These are phyloP conservation scores for Aspergillus costaricaensis DNA, from an alignment of 2,329 filamentous ascomycete species.

Conservation along the genomic window DNA sequence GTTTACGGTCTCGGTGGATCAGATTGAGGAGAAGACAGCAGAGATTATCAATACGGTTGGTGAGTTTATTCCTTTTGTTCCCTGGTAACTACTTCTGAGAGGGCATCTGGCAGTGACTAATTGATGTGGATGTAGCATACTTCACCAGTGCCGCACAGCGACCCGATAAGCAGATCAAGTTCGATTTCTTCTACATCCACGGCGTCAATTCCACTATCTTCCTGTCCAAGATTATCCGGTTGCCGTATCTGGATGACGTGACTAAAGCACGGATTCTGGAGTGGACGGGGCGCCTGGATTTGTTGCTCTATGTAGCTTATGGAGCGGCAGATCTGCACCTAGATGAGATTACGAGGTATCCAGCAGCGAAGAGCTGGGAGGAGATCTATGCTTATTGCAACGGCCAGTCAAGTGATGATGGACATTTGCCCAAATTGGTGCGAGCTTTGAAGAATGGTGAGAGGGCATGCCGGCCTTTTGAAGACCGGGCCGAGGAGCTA, in stretches of 20 bases:
- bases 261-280: constrained; percentile 72
- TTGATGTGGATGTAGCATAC: constrained; percentile 43
- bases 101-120: too few relatives aligned
- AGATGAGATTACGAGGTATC: constrained; percentile 63
- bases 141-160: constrained; percentile 64
- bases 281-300: constrained; percentile 76
- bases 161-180: constrained; percentile 66
- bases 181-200: constrained; percentile 86
- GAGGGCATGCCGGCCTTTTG: constrained; percentile 46
- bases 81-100: too few relatives aligned
- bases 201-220: constrained; percentile 77
- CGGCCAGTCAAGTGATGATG: constrained; percentile 64
- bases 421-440: constrained; percentile 75
- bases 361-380: constrained; percentile 53
- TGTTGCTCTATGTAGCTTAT: constrained; percentile 72
- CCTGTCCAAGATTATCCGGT: constrained; percentile 64
- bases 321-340: constrained; percentile 62
- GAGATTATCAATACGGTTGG: constrained; percentile 70
- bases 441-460: constrained; percentile 69
- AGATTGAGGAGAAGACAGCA: constrained; percentile 59
- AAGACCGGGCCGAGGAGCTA: constrained; percentile 28
- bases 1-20: constrained; percentile 58
- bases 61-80: constrained; percentile 28
- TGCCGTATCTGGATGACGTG: constrained; percentile 60
- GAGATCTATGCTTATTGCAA: constrained; percentile 50